Evolutionary conservation across 2,329 filamentous ascomycete genomes (phyloP).

Genomic region (Arthrobotrys conoides): DNA sequence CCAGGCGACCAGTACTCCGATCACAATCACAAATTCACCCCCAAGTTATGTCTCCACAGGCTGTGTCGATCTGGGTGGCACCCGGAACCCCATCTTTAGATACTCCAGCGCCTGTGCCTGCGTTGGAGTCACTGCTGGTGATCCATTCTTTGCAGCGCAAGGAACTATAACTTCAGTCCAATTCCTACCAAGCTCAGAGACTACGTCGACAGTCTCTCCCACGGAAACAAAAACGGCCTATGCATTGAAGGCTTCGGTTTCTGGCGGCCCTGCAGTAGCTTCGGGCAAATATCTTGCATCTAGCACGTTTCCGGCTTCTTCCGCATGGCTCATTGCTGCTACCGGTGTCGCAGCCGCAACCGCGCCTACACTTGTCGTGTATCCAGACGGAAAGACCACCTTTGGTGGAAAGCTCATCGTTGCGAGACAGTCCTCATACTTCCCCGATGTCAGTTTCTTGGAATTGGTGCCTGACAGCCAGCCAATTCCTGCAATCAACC

Average conservation of each 20-base stretch:
- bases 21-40: neutral
- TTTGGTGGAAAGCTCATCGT: neutral
- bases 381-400: neutral
- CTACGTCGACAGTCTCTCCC: neutral
- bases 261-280: neutral
- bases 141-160: neutral
- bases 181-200: neutral
- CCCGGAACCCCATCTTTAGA: neutral
- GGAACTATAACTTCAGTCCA: neutral
- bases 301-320: neutral
- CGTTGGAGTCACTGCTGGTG: neutral
- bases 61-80: neutral
- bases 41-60: neutral
- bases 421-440: neutral
- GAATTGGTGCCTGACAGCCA: neutral
- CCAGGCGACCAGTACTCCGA: neutral
- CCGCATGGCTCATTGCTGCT: neutral
- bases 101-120: slow-evolving; percentile 13
- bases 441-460: neutral
- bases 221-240: neutral
- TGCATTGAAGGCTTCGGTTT: neutral
- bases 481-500: neutral
- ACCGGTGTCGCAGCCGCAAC: neutral
- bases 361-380: neutral
- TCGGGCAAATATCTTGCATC: neutral